Conservation (phyloP, 305 asterid species). For the Fraxinus velutina region DNA sequence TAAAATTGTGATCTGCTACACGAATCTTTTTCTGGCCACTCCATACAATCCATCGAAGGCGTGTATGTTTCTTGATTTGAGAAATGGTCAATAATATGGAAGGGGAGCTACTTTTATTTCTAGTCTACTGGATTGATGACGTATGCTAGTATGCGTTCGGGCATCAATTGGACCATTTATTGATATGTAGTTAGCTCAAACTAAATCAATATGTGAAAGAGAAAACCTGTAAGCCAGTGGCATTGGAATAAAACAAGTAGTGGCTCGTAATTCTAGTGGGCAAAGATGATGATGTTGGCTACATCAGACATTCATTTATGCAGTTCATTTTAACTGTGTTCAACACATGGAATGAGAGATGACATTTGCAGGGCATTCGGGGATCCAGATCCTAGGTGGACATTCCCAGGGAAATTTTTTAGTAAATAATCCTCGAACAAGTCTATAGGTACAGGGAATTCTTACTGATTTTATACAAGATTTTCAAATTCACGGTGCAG, state of each 20-base stretch:
- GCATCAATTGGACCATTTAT: neutral
- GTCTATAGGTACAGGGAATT: no score
- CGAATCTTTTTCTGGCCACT: neutral
- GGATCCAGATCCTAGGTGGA: neutral
- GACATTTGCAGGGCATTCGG: neutral
- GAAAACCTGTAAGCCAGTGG: neutral
- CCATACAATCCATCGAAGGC: neutral
- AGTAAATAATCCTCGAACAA: neutral
- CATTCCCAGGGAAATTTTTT: neutral
- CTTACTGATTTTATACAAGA: no score
- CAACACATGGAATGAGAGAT: neutral
- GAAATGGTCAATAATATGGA: neutral
- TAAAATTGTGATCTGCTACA: neutral
- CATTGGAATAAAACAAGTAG: neutral
- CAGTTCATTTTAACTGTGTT: neutral
- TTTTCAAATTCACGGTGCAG: no score
- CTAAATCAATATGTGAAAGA: neutral
- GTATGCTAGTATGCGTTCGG: neutral
- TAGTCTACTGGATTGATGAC: neutral
- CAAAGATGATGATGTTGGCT: constrained; percentile 3
- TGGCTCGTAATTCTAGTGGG: neutral
- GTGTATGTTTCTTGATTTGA: neutral
- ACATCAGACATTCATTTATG: neutral
- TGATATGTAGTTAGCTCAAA: neutral
- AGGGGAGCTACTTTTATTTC: neutral